A percentile compares a stretch with the other conserved stretches of the same genome.
Conservation (phyloP, 352 stramenopile species). For the Globisporangium alternatum region DNA sequence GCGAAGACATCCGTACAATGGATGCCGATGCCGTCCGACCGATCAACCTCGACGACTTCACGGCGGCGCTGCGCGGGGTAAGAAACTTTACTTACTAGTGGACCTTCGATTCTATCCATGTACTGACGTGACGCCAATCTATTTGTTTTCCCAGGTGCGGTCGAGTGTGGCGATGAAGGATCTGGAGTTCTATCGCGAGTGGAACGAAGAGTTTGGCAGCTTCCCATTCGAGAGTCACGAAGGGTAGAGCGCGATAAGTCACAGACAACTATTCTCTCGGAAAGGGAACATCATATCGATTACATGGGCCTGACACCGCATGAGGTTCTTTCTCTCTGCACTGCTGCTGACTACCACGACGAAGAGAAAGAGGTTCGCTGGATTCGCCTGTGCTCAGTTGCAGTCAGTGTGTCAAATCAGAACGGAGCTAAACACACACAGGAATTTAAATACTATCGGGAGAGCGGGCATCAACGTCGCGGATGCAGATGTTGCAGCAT, state of each 20-base stretch:
- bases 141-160: constrained; percentile 60
- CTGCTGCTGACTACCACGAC: constrained; percentile 2
- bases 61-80: constrained; percentile 86
- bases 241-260: constrained; percentile 16
- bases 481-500: constrained; percentile 14
- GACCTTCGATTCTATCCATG: neutral
- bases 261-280: constrained; percentile 2
- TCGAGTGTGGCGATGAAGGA: constrained; percentile 95
- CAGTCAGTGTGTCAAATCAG: constrained; percentile 9
- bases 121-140: neutral
- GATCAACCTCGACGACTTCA: constrained; percentile 95
- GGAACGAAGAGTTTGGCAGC: constrained; percentile 93
- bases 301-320: constrained; percentile 10
- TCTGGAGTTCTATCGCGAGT: constrained; percentile 90
- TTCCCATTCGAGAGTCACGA: constrained; percentile 79
- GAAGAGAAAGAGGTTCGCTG: neutral
- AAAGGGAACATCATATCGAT: constrained; percentile 16
- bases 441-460: constrained; percentile 37
- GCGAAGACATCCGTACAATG: constrained; percentile 85
- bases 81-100: constrained; percentile 6
- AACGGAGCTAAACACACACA: constrained; percentile 16
- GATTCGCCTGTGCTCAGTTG: constrained; percentile 9
- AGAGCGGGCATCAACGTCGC: constrained; percentile 14
- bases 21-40: constrained; percentile 89
- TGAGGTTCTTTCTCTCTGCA: constrained; percentile 13